Evolutionary conservation across 192 early-diverging fungal species (phyloP).

Genomic region (Radiomyces spectabilis): DNA sequence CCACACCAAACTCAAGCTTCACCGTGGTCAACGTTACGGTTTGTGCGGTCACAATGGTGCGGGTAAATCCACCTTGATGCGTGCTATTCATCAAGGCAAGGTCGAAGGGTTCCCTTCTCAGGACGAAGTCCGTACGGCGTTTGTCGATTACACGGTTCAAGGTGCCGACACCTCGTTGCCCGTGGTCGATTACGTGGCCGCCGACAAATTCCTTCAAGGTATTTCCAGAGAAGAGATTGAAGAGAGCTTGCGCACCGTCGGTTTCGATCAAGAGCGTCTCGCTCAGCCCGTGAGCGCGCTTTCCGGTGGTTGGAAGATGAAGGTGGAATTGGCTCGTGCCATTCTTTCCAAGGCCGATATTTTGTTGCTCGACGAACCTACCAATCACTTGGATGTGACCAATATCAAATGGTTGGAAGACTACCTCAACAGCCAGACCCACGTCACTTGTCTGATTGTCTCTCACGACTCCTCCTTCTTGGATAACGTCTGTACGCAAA

Average conservation of each 20-base stretch:
- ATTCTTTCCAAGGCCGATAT: conserved; percentile 82
- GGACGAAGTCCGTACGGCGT: conserved; percentile 62
- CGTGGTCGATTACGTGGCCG: conserved; percentile 53
- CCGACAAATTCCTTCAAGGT: conserved; percentile 37
- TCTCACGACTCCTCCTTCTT: conserved; percentile 80
- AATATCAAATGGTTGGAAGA: conserved; percentile 75
- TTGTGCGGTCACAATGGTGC: conserved; percentile 76
- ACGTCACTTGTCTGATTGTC: conserved; percentile 67
- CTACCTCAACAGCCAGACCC: conserved; percentile 56
- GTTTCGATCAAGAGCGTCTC: conserved; percentile 55
- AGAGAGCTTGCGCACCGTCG: conserved; percentile 45
- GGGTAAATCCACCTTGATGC: conserved; percentile 78
- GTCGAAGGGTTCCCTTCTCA: conserved; percentile 72
- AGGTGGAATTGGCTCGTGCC: conserved; percentile 73
- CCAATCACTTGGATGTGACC: conserved; percentile 75
- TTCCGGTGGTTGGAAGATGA: conserved; percentile 87
- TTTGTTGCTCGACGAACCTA: conserved; percentile 90
- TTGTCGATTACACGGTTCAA: conserved; percentile 68
- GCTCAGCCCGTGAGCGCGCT: conserved; percentile 53
- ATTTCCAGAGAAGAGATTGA: conserved; percentile 36
- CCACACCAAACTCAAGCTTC: conserved; percentile 49
- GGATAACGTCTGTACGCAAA: conserved; percentile 74
- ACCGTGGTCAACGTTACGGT: conserved; percentile 73
- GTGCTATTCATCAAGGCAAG: conserved; percentile 70
- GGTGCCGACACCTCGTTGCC: conserved; percentile 55